phyloP scores from a whole-genome alignment of 2,329 filamentous ascomycete species.

The Trichoderma aggressivum region DNA sequence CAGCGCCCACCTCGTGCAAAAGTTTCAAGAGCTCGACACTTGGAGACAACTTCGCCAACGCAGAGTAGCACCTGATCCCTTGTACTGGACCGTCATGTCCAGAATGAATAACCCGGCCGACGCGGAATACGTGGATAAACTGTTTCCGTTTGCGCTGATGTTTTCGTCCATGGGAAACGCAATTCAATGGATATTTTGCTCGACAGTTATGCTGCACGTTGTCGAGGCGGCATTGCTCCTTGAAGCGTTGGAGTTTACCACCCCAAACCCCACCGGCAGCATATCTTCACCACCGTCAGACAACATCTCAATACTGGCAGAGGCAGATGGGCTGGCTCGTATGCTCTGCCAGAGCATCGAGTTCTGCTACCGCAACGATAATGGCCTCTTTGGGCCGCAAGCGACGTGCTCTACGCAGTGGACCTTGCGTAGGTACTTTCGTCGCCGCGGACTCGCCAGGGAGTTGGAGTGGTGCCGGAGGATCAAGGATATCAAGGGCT shows the following conservation, averaged over 20 bases:
- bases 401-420: not conserved
- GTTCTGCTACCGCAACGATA: not conserved
- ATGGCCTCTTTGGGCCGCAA: not conserved
- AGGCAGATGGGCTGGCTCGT: not conserved
- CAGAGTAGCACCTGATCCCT: not conserved
- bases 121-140: not conserved
- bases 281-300: not conserved
- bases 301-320: not conserved
- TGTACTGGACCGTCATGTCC: not conserved
- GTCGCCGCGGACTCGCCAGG: not conserved
- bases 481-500: not conserved
- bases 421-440: not conserved
- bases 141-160: not conserved
- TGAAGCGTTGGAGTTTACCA: not conserved
- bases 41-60: not conserved
- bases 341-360: not conserved
- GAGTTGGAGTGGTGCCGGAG: not conserved
- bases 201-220: not conserved
- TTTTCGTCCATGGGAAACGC: not conserved
- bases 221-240: not conserved
- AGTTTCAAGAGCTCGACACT: not conserved
- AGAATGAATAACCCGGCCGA: not conserved
- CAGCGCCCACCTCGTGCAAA: not conserved
- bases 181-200: not conserved
- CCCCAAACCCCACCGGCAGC: not conserved